Conservation (phyloP, 495 filamentous ascomycete species). For the Daldinia concentrica region DNA sequence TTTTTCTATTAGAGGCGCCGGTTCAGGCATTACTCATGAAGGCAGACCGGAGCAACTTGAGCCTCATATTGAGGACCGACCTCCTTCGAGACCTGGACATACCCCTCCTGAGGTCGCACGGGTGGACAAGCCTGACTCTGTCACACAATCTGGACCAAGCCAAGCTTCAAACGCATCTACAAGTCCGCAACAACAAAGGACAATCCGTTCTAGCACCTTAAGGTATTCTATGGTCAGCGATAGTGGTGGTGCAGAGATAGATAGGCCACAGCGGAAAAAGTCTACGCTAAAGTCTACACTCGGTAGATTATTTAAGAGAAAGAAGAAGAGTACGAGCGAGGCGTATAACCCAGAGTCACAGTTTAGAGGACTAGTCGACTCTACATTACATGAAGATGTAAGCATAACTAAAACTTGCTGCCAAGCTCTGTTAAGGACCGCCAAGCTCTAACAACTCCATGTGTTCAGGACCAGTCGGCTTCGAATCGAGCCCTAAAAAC, state of each 20-base stretch:
- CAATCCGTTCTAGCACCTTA: conserved; percentile 49
- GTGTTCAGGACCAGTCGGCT: conserved; percentile 55
- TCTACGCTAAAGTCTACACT: conserved; percentile 59
- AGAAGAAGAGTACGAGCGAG: conserved; percentile 50
- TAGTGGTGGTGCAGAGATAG: conserved; percentile 49
- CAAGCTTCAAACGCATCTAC: conserved; percentile 39
- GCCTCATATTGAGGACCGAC: conserved; percentile 48
- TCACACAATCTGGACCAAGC: conserved; percentile 41
- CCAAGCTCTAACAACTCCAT: conserved; percentile 1
- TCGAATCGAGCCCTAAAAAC: conserved; percentile 45
- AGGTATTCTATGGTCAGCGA: conserved; percentile 56
- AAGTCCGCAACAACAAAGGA: conserved; percentile 43
- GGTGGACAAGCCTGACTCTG: conserved; percentile 44
- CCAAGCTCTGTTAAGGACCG: background rate
- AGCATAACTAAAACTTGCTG: background rate
- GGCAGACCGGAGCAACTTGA: conserved; percentile 23
- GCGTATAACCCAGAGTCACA: conserved; percentile 34
- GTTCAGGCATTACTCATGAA: conserved; percentile 46
- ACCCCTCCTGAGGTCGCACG: conserved; percentile 44
- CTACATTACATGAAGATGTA: conserved; percentile 32
- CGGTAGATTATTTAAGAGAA: conserved; percentile 61
- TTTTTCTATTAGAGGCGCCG: conserved; percentile 57
- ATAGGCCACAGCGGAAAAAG: conserved; percentile 58
- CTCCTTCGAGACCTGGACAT: conserved; percentile 51
- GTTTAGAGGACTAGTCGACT: conserved; percentile 24